Evolutionary conservation across 495 filamentous ascomycete species (phyloP).

Genomic region (Hypoxylon fragiforme): DNA sequence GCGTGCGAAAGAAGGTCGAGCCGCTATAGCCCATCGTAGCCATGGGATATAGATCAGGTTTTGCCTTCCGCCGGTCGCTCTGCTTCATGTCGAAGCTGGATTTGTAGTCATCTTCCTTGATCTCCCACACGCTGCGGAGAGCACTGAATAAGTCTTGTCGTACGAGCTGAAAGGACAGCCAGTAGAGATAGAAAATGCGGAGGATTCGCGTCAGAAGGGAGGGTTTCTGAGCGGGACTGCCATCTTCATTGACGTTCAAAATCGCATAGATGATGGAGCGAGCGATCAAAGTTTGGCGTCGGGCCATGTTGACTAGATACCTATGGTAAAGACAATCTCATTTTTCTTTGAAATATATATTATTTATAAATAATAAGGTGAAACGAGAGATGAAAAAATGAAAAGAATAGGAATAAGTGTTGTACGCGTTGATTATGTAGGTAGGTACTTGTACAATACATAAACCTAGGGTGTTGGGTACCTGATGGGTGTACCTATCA

Average conservation of each 20-base stretch:
- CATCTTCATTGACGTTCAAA: slow-evolving; percentile 22
- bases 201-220: slow-evolving; percentile 38
- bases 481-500: no score
- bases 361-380: no score
- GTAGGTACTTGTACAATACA: no score
- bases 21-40: slow-evolving; percentile 65
- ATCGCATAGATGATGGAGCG: slow-evolving; percentile 41
- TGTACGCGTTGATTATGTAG: no score
- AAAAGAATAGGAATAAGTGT: no score
- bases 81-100: slow-evolving; percentile 51
- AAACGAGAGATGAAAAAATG: no score
- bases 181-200: slow-evolving; percentile 44
- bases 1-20: slow-evolving; percentile 70
- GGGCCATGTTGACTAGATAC: slow-evolving; percentile 31
- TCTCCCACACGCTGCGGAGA: slow-evolving; percentile 49
- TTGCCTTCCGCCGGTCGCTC: slow-evolving; percentile 11
- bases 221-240: slow-evolving; percentile 17
- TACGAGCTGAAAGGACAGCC: slow-evolving; percentile 42
- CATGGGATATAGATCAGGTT: slow-evolving; percentile 53
- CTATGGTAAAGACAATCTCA: no score
- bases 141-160: slow-evolving; percentile 44
- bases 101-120: slow-evolving; percentile 58
- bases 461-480: no score
- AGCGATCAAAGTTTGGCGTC: slow-evolving; percentile 35
- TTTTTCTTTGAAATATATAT: no score